Evolutionary conservation across 371 early-diverging fungal genomes (phyloP), one percentile per base, ranked within the genome.

Genomic region (Rhizopus arrhizus): DNA sequence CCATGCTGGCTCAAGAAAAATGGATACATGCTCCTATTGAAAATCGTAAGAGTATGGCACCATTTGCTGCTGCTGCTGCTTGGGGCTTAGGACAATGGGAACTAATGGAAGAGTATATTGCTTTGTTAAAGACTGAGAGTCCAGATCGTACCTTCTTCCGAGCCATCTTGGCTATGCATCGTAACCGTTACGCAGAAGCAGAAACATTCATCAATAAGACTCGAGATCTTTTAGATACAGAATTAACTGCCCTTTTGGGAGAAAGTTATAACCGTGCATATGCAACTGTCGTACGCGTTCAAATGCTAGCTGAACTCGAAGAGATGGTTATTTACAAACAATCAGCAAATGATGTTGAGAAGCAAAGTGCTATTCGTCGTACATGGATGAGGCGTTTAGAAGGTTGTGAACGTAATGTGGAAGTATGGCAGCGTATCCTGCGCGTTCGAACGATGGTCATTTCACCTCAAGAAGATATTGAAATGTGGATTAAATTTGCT

Each of bases 221-320:
- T 2, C 80, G 98, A 31, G 92, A 91, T 63, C 74, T 94, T 62
- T 72, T 98, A 50, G 95, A 96, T 71, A 92, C 91, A 0, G 95
- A 95, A 70, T 62, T 94, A 40, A 90, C 94, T 28, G 93, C 96
- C 1, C 72, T 97, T 29, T 83, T 96, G 41, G 92, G 94, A 13
- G 99, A 99, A 74, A 95, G 95, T 53, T 98, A 97, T 68, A 93
- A 88, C 65, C 90, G 98, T 36, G 95, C 96, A 0, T 99, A 99
- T 73, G 80, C 80, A 38, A 80, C 79, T 1, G 85, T 97, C 0
- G 95, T 98, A 4, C 87, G 95, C 32, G 93, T 95, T 43, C 99
- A 99, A 69, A 92, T 96, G 95, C 83, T 99, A 53, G 91, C 96
- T 0, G 99, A 99, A 66, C 74, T 99, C 46, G 99, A 99, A 70